Evolutionary conservation across 352 stramenopile genomes (phyloP).

Genomic region (Globisporangium mamillatum): DNA sequence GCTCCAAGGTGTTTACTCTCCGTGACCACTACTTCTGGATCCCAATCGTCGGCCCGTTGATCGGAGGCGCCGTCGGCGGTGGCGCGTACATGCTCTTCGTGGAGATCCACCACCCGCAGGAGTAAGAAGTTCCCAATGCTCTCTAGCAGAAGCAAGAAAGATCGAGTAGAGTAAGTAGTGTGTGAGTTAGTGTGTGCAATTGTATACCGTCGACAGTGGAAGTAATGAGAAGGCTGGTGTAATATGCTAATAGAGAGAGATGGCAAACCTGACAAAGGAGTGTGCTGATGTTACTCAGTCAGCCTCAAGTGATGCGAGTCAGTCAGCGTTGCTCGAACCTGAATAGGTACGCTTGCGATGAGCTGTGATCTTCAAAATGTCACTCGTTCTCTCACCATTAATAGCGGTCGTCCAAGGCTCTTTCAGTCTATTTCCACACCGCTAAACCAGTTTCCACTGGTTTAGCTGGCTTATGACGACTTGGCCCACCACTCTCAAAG

Average conservation of each 20-base stretch:
- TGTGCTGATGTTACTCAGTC: background rate
- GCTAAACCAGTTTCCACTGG: background rate
- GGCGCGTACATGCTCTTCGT: slow-evolving; percentile 40
- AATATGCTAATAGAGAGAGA: background rate
- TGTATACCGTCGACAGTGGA: background rate
- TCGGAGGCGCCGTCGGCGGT: slow-evolving; percentile 41
- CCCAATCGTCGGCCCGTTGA: slow-evolving; percentile 44
- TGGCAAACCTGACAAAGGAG: background rate
- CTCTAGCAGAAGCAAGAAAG: background rate
- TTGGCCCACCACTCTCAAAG: background rate
- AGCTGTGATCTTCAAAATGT: no score
- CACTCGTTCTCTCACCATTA: background rate
- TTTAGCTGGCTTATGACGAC: background rate
- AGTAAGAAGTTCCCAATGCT: background rate
- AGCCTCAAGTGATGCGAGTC: background rate
- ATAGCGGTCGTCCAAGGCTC: background rate
- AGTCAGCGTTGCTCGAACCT: no score
- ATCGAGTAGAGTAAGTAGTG: background rate
- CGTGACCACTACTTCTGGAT: slow-evolving; percentile 62
- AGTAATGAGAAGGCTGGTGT: background rate
- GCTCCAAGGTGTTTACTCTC: slow-evolving; percentile 38
- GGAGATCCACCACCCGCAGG: slow-evolving; percentile 42
- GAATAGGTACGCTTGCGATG: background rate
- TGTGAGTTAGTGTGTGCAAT: background rate
- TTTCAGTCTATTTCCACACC: slow-evolving; percentile 18